phyloP scores from a whole-genome alignment of 208 protist species.

The Acanthamoeba culbertsoni region DNA sequence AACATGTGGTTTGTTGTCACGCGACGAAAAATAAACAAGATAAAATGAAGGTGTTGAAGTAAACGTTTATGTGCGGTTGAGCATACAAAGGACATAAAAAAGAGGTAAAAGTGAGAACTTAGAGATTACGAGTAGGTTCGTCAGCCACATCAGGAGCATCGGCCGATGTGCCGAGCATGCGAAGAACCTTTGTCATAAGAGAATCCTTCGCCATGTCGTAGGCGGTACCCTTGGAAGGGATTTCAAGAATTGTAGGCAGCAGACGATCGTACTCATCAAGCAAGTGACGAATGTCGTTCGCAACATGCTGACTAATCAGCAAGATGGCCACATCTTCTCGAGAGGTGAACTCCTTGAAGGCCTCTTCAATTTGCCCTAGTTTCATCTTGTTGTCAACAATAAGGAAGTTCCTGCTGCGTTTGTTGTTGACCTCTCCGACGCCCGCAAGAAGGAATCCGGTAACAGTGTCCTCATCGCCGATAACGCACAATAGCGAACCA shows the following conservation, averaged over 20 bases:
- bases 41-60: no score
- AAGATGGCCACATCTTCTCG: conserved; percentile 93
- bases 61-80: no score
- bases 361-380: conserved; percentile 90
- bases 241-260: conserved; percentile 95
- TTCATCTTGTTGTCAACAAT: conserved; percentile 90
- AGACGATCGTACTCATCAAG: conserved; percentile 90
- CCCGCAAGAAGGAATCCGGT: conserved; percentile 94
- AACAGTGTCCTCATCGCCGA: not conserved
- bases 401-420: conserved; percentile 88
- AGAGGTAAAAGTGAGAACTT: no score
- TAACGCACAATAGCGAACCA: not conserved
- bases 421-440: conserved; percentile 89
- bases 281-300: conserved; percentile 93
- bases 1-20: no score
- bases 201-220: conserved; percentile 96
- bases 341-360: conserved; percentile 89
- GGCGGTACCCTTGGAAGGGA: conserved; percentile 94
- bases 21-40: no score
- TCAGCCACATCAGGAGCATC: conserved; percentile 64
- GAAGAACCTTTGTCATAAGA: conserved; percentile 89
- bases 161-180: conserved; percentile 59
- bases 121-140: conserved; percentile 54
- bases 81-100: no score
- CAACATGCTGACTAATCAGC: conserved; percentile 93